Base-by-base conservation (phyloP, 768 basidiomycete species). In the Mycena albidolilacea region DNA sequence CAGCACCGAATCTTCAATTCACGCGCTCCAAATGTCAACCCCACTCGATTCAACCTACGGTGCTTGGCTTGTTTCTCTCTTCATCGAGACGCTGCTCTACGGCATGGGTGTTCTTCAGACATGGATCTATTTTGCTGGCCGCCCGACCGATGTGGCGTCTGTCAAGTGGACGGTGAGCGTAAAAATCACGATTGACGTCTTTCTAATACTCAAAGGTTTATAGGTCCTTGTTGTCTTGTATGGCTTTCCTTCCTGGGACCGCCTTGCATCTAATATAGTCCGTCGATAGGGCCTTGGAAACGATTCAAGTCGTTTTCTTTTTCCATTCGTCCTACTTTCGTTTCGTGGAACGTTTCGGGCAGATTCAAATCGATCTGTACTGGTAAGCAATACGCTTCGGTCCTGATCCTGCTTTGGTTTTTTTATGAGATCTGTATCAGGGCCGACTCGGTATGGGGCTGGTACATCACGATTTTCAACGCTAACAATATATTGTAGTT, bases 1-100 rank as follows among this genome's bases (percentile, higher is more conserved):
- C 35, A 39, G 37, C 19, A 58, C 57, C 23, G 23, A 23, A 23
- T 23, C 38, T 38, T 23, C 23, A 10, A 19, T 19, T 19, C 58
- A 63, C 69, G 48, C n/a, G 64, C 69, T 11, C 62, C 64, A 3
- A 15, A 71, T 65, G 63, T 7, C 21, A 15, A 21, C 2, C 63
- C 57, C 67, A n/a, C 64, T 73, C 46, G 72, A 65, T 21, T 65
- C 72, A 17, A 73, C 72, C 7, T 73, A 73, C 72, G 72, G 72
- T 15, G 72, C 62, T 23, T 73, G 72, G 72, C 44, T 73, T 4
- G 52, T 73, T 4, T 59, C 72, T 0, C 68, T 73, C 52, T 50
- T 69, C 14, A 5, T 73, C 15, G 72, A 73, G 38, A 64, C 62
- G 1, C 0, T 69, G 4, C 58, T 73, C 12, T 73, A 69, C n/a